These are phyloP conservation scores for Ogataea glucozyma DNA, from an alignment of 805 yeast species.

Conservation along the genomic window DNA sequence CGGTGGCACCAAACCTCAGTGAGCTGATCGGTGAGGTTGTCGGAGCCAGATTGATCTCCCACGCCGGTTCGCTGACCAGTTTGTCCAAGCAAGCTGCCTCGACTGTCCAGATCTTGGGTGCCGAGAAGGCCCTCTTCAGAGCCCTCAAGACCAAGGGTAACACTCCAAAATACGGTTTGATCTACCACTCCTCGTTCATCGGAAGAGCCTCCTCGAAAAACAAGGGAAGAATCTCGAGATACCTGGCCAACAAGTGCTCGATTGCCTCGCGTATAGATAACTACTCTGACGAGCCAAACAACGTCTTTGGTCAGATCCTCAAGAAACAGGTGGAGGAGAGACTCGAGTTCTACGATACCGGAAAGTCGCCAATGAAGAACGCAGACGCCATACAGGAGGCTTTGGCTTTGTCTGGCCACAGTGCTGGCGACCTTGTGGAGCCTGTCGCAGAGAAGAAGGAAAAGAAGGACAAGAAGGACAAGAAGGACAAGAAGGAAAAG, in stretches of 20 bases:
- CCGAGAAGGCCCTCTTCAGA: slow-evolving; percentile 94
- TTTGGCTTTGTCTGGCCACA: slow-evolving; percentile 57
- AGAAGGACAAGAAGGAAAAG: slow-evolving; percentile 40
- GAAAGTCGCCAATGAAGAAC: slow-evolving; percentile 95
- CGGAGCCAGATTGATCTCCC: slow-evolving; percentile 97
- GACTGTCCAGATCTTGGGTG: slow-evolving; percentile 96
- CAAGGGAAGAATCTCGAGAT: slow-evolving; percentile 98
- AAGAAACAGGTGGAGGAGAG: slow-evolving; percentile 98
- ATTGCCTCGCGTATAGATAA: slow-evolving; percentile 98
- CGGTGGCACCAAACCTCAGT: slow-evolving; percentile 95
- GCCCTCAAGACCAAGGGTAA: slow-evolving; percentile 96
- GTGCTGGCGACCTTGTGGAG: slow-evolving; percentile 32
- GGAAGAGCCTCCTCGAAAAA: slow-evolving; percentile 94
- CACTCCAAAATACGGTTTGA: slow-evolving; percentile 94
- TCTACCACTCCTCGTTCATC: slow-evolving; percentile 91
- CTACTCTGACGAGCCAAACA: slow-evolving; percentile 92
- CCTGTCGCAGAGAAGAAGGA: slow-evolving; percentile 44
- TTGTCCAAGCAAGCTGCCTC: slow-evolving; percentile 98
- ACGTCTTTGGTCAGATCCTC: slow-evolving; percentile 84
- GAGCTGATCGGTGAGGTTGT: slow-evolving; percentile 98
- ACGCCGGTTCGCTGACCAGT: slow-evolving; percentile 96
- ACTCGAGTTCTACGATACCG: slow-evolving; percentile 92
- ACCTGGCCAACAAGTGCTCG: slow-evolving; percentile 97
- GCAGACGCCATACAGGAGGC: slow-evolving; percentile 93
- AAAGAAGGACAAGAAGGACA: slow-evolving; percentile 37